Base-by-base conservation (phyloP, 305 asterid genomes). In the Plantago rigida region DNA sequence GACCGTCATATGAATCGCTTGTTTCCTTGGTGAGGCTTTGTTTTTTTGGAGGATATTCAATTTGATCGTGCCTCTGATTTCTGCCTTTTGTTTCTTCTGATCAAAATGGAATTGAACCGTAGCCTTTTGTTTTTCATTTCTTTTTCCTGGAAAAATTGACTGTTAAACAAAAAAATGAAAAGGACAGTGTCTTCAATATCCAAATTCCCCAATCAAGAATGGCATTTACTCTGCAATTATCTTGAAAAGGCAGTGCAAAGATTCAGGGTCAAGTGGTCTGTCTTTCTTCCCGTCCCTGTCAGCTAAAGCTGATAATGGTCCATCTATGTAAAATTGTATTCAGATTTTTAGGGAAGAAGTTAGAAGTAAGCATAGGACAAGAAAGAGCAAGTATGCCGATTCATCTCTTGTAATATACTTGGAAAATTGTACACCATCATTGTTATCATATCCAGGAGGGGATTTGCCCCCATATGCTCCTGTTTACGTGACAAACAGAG, bases 21-120 rank as follows among this genome's bases (percentile, higher is more conserved):
- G 95, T 85, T 75, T 81, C 96, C 70, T 69, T 93, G 99, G 99
- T 93, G 77, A 84, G 90, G 69, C 48, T 65, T 74, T 51, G 59
- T 63, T 46, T 64, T 31, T 59, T 47, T 41, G 55, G 54, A 44
- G 48, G 65, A 66, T 8, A 39, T 59, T 41, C 53, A 5, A 44
- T 63, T 22, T 22, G 26, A 22, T 1, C 26, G 34, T 67, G 59
- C 57, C n/a, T 41, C 22, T 69, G 56, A 22, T 39, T 65, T 56
- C 51, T 49, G 47, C 31, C 26, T 60, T 62, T 47, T 48, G 54
- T 59, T 54, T 75, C 51, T 60, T 60, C 65, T 48, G 51, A 34
- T 56, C 58, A 47, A 50, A 56, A 56, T 66, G 62, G 54, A 59
- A 22, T 22, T 22, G 26, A 68, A 53, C 60, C 51, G 44, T 11